Evolutionary conservation across 1,284 basidiomycete genomes (phyloP).

Genomic region (Retiboletus flavoniger): DNA sequence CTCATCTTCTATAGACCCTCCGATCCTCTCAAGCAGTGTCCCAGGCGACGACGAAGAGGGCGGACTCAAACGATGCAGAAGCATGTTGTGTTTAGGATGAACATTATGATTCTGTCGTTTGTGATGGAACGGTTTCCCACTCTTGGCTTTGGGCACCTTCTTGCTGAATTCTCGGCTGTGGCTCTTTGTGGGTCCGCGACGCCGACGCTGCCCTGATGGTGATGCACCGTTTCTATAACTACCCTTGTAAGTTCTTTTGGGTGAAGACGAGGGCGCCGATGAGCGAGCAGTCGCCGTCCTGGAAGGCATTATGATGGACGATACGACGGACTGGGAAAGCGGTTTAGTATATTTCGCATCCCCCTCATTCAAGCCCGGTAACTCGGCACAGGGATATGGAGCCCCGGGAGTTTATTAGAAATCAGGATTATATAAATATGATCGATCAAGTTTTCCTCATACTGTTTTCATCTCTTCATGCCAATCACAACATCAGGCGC

Average conservation of each 20-base stretch:
- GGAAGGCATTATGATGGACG: constrained; percentile 5
- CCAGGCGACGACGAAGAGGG: constrained; percentile 9
- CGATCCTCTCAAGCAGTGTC: constrained; percentile 26
- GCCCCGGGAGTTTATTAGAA: neutral
- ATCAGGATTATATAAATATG: constrained; percentile 5
- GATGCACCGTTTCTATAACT: neutral
- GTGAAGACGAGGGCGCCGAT: neutral
- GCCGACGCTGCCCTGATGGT: neutral
- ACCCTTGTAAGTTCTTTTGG: constrained; percentile 7
- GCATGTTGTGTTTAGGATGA: constrained; percentile 3
- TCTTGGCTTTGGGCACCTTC: constrained; percentile 5
- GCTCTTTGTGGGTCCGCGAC: neutral
- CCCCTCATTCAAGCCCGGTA: neutral
- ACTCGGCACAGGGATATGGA: neutral
- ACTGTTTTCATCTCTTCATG: too few relatives aligned
- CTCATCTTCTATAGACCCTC: constrained; percentile 7
- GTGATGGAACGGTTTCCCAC: constrained; percentile 1
- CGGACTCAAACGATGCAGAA: constrained; percentile 19
- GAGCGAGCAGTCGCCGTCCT: constrained; percentile 1
- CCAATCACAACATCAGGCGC: too few relatives aligned
- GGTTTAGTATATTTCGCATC: neutral
- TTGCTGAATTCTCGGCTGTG: neutral
- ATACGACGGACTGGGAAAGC: neutral
- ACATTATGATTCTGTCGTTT: constrained; percentile 7
- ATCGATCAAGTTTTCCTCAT: too few relatives aligned